phyloP scores from a whole-genome alignment of 2,329 filamentous ascomycete genomes.

The Hypomyces perniciosus region DNA sequence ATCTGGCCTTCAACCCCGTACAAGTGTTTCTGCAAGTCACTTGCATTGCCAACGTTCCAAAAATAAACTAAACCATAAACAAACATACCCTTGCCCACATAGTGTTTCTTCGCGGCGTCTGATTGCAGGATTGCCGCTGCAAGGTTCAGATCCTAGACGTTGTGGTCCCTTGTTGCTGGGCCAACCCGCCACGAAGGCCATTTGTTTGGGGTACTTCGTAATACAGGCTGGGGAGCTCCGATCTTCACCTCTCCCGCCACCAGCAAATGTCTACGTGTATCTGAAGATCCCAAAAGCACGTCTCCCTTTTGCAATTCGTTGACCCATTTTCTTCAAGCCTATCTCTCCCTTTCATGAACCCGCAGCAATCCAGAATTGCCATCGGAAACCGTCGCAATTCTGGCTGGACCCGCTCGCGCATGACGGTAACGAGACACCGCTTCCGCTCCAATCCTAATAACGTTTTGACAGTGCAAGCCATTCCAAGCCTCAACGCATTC shows the following conservation, averaged over 20 bases:
- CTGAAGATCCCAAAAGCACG: not conserved
- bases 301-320: conserved; percentile 3
- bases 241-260: not conserved
- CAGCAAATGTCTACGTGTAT: not conserved
- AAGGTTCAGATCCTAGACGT: not conserved
- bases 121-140: not conserved
- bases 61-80: no score
- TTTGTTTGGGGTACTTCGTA: conserved; percentile 5
- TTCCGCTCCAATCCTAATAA: not conserved
- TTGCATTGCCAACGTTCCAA: no score
- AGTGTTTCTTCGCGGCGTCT: no score
- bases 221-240: conserved; percentile 2
- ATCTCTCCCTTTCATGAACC: not conserved
- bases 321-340: not conserved
- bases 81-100: no score
- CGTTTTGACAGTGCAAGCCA: conserved; percentile 4
- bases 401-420: not conserved
- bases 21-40: no score
- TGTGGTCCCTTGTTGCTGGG: conserved; percentile 10
- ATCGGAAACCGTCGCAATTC: not conserved
- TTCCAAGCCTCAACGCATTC: conserved; percentile 9
- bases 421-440: conserved; percentile 3
- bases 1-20: no score
- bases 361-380: not conserved
- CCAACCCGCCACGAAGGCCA: conserved; percentile 6